Base-by-base conservation (phyloP, 345 rosid genomes). In the Corchorus capsularis region DNA sequence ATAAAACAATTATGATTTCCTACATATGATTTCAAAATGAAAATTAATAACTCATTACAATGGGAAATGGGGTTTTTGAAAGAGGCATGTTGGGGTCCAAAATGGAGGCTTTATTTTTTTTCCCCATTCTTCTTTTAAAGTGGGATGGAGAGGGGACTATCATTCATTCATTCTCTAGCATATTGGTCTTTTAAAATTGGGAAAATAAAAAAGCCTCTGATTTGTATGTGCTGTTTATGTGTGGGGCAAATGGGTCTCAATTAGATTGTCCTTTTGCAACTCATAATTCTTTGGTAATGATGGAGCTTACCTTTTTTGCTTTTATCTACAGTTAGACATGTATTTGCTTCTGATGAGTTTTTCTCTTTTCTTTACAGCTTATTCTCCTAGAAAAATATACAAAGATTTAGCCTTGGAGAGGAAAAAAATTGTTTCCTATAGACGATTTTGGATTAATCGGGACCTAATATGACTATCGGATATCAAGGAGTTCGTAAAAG, bases 241-340 rank as follows among this genome's bases (percentile, higher is more conserved):
- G 94, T 89, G 94, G 94, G 93, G 88, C 76, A 77, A 77, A 85
- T 77, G 83, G 86, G 82, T 50, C 73, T 88, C 84, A 71, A 84
- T 87, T 87, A 63, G 85, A 79, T 81, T 84, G 88, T 89, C 90
- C 83, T 90, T 84, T 87, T 87, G 86, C 85, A 39, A 53, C 81
- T 82, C 89, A 83, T 89, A 5, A 83, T 83, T 78, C 79, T 70
- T 73, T 67, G 79, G 88, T 82, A 87, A 94, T 89, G 81, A 90
- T 90, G 89, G 57, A 6, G 46, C 22, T 63, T 41, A 73, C 54
- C 69, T 39, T 65, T 55, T 35, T 19, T 59, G 50, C 77, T 71
- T 82, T 78, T 46, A 52, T 54, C 75, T 52, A 69, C 68, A 47
- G 69, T 77, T 19, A 65, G 45, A 41, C 63, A 13, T 69, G 72